Evolutionary conservation across 345 rosid genomes (phyloP).

Genomic region (Diplotaxis tenuifolia): DNA sequence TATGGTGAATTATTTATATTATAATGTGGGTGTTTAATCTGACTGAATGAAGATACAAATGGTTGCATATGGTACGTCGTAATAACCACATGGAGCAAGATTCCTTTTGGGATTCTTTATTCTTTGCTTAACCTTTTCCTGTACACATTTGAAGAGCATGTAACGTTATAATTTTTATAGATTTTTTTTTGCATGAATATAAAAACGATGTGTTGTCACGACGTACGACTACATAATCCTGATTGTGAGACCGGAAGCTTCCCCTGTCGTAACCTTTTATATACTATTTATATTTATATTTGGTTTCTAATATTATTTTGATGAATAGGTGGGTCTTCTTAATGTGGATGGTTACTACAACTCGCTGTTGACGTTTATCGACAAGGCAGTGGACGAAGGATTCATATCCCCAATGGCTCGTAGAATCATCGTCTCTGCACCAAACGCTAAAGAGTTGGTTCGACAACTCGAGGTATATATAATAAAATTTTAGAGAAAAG

Average conservation of each 20-base stretch:
- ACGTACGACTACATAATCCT: conserved; percentile 35
- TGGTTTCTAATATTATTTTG: conserved; percentile 13
- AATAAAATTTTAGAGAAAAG: background rate
- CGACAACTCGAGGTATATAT: conserved; percentile 82
- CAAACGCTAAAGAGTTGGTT: conserved; percentile 74
- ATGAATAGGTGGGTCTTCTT: conserved; percentile 78
- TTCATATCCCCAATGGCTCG: conserved; percentile 84
- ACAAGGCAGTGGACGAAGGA: conserved; percentile 95
- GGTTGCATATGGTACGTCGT: conserved; percentile 34
- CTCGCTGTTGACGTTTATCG: conserved; percentile 77
- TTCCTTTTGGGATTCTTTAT: conserved; percentile 26
- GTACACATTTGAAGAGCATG: conserved; percentile 19
- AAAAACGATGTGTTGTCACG: conserved; percentile 34
- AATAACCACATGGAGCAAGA: conserved; percentile 28
- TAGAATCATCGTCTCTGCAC: conserved; percentile 81
- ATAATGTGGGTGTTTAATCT: background rate
- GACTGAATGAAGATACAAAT: conserved; percentile 27
- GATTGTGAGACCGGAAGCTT: conserved; percentile 44
- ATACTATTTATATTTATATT: background rate
- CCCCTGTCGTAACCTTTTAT: conserved; percentile 32
- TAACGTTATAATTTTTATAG: conserved; percentile 11
- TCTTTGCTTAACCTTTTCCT: background rate
- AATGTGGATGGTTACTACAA: conserved; percentile 93
- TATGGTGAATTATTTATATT: background rate
- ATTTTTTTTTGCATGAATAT: conserved; percentile 4